Evolutionary conservation across 192 early-diverging fungal genomes (phyloP), one percentile per base, ranked within the genome.

Genomic region (Coemansia sp.): DNA sequence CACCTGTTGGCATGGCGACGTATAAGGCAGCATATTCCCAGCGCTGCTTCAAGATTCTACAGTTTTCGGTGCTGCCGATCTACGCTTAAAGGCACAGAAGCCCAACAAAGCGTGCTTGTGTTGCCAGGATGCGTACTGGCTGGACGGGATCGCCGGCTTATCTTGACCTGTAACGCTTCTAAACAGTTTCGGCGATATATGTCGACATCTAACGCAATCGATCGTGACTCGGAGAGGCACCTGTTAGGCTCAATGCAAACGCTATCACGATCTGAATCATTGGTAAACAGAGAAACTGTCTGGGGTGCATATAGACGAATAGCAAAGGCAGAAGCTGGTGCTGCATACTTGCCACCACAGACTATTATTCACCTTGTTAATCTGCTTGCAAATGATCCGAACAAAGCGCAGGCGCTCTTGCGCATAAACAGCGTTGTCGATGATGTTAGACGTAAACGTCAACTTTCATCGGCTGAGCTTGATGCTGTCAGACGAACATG

Each of bases 281-380:
- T 29, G 23, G 52, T 64, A 16, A 70, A 68, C 16, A 53, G 74
- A 13, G 79, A 76, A 39, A 45, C 59, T 25, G 40, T 66, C 15
- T 81, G 79, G 79, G 65, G 67, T 0, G 31, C 75, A 12, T 81
- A 76, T 31, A 53, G 31, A 26, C 66, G 59, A 34, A 28, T 72
- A 4, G 58, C 46, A 8, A 4, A 63, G 12, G 7, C 49, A 29
- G 20, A 21, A 5, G 26, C 26, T 7, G 64, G 53, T 10, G 20
- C 26, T 21, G 63, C 26, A 31, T 43, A 31, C 21, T 43, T 81
- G n/a, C 46, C 70, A 10, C 42, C 63, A 6, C 31, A 26, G 1
- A 76, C 70, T 4, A 9, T 67, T 9, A 33, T 69, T 56, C 60
- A 28, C 12, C 37, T 81, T 57, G 28, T 81, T 29, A 64, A 76